phyloP scores from a whole-genome alignment of 23 red algal genomes.

The Gracilaria domingensis region DNA sequence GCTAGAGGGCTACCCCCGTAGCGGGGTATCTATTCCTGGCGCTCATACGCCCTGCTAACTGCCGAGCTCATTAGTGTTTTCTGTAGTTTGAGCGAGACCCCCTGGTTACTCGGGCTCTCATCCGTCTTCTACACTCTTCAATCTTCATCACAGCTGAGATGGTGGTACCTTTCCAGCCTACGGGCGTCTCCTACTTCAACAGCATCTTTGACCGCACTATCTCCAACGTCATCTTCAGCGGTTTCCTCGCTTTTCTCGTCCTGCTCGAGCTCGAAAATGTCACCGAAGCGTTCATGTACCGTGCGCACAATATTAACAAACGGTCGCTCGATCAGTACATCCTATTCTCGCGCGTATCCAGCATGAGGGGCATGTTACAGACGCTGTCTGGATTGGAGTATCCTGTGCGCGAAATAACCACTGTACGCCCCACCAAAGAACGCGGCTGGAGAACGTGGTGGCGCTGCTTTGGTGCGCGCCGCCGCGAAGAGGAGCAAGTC shows the following conservation, averaged over 20 bases:
- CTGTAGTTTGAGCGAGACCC: too few species aligned
- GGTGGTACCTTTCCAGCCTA: not conserved
- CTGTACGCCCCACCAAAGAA: not conserved
- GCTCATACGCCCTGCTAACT: too few species aligned
- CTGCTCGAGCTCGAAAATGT: slow-evolving; percentile 20
- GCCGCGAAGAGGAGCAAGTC: too few species aligned
- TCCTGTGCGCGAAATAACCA: not conserved
- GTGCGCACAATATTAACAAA: not conserved
- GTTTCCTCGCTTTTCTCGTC: not conserved
- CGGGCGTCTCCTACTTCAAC: slow-evolving; percentile 4
- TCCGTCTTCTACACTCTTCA: too few species aligned
- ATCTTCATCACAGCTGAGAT: too few species aligned
- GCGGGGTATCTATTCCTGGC: too few species aligned
- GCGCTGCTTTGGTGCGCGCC: not conserved
- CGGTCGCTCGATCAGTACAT: not conserved
- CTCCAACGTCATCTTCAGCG: slow-evolving; percentile 3
- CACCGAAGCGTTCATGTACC: slow-evolving; percentile 13
- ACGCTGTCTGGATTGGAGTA: not conserved
- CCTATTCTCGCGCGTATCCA: slow-evolving; percentile 6
- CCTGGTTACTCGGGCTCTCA: too few species aligned
- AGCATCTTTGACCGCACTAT: not conserved
- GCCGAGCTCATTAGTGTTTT: too few species aligned
- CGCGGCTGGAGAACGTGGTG: not conserved
- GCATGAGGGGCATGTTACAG: not conserved
- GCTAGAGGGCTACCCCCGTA: too few species aligned